Conservation (phyloP, 2,329 filamentous ascomycete genomes). For the Alternaria viburni region DNA sequence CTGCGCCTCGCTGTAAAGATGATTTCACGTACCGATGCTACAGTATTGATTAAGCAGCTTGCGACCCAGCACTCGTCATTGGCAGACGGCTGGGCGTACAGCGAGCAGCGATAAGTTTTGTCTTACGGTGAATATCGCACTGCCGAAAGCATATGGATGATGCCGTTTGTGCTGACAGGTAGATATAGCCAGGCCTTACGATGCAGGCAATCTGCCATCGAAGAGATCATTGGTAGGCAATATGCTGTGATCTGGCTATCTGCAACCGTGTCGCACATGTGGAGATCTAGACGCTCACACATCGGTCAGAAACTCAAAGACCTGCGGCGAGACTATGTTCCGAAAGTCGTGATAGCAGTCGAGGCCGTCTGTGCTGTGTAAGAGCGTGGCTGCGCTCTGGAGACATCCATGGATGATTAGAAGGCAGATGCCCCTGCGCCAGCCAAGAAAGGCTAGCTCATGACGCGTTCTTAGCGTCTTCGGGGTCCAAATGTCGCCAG, state of each 20-base stretch:
- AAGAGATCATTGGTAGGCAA: background rate
- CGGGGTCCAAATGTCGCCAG: background rate
- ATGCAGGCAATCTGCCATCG: background rate
- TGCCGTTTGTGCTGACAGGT: background rate
- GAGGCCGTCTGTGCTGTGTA: background rate
- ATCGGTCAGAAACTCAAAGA: background rate
- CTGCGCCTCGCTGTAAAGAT: background rate
- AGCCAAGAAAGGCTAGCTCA: background rate
- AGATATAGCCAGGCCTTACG: too few species aligned
- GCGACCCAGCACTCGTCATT: background rate
- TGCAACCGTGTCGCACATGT: background rate
- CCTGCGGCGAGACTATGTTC: background rate
- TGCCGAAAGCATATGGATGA: background rate
- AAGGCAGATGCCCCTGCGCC: background rate
- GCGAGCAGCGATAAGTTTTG: background rate
- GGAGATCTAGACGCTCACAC: background rate
- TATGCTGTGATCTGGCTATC: background rate
- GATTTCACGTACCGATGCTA: background rate
- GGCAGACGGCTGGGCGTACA: background rate
- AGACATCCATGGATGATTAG: background rate
- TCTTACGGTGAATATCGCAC: background rate
- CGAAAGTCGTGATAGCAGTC: background rate
- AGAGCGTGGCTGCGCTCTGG: background rate
- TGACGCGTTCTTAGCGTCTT: background rate
- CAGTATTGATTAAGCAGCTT: background rate